Base-by-base conservation (phyloP, 345 rosid species). In the Arabis hirsuta region DNA sequence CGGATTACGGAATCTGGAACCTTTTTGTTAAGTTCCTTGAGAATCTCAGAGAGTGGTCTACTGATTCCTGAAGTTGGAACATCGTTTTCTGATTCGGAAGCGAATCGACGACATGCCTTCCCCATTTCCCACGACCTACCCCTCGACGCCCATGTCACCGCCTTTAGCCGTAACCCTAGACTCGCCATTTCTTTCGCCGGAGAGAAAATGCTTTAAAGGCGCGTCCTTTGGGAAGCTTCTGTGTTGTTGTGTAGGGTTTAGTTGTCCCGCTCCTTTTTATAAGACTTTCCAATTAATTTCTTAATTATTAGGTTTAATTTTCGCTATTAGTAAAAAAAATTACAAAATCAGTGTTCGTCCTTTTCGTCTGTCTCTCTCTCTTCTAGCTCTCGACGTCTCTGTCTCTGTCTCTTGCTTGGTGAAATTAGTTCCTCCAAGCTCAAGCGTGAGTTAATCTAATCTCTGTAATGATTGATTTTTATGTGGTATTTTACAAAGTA, bases 11-110 rank as follows among this genome's bases (percentile, higher is more conserved):
- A 77, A 72, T 84, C 89, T 6, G 92, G 92, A 73, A 90, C 89
- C 66, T 82, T 87, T 80, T 87, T 88, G 85, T 88, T 87, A 62
- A 90, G 90, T 62, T 88, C 89, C 55, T 82, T 87, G 57, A 90
- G 95, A 74, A 88, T 79, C 73, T 85, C 88, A 4, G 89, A 53
- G 50, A 90, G 83, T 0, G 92, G 92, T 31, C 92, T 78, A 76
- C 90, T 81, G 71, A 88, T 81, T 61, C 92, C 90, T 22, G 92
- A 82, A 9, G 89, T 87, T 13, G 87, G 89, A 5, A 87, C 80
- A 6, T 65, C 65, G 47, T 78, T 76, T 22, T 79, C 84, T 47
- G 74, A 7, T 68, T 68, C 71, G 9, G 77, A 44, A 19, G 69
- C 59, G 24, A 72, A 77, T 2, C 50, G 41, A 26, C 80, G 80